phyloP scores from a whole-genome alignment of 306 rosid genomes.

The Acmispon strigosus region DNA sequence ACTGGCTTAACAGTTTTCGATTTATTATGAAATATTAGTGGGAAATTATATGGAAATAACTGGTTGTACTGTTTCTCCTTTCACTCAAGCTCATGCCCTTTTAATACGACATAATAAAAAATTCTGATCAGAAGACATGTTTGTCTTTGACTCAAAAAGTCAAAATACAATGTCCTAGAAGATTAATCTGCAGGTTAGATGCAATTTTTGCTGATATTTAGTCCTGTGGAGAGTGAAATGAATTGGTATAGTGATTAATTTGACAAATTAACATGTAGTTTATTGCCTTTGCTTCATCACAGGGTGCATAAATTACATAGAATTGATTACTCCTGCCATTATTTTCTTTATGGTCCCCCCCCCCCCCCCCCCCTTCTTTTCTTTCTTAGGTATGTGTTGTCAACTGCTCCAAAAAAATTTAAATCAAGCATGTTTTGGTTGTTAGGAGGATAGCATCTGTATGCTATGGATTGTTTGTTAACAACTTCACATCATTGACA shows the following conservation, averaged over 20 bases:
- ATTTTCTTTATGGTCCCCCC: too few species aligned
- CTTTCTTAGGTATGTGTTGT: background rate
- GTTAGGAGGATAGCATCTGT: background rate
- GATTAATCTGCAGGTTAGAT: background rate
- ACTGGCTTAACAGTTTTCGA: background rate
- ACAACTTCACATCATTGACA: background rate
- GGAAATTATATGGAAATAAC: background rate
- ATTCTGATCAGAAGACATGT: background rate
- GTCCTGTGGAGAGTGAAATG: background rate
- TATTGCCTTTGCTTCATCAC: background rate
- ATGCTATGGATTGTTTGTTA: background rate
- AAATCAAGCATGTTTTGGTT: background rate
- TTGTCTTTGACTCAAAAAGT: background rate
- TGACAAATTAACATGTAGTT: background rate
- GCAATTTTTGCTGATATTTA: background rate
- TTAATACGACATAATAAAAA: background rate
- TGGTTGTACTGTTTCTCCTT: background rate
- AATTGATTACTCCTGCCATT: background rate
- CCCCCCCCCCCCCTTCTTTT: too few species aligned
- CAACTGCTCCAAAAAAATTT: background rate
- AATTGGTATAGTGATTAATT: background rate
- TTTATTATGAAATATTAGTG: background rate
- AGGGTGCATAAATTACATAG: background rate
- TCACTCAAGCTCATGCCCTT: background rate
- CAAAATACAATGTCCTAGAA: background rate